Conservation (phyloP, 2,329 filamentous ascomycete genomes). For the Camillea tinctor region DNA sequence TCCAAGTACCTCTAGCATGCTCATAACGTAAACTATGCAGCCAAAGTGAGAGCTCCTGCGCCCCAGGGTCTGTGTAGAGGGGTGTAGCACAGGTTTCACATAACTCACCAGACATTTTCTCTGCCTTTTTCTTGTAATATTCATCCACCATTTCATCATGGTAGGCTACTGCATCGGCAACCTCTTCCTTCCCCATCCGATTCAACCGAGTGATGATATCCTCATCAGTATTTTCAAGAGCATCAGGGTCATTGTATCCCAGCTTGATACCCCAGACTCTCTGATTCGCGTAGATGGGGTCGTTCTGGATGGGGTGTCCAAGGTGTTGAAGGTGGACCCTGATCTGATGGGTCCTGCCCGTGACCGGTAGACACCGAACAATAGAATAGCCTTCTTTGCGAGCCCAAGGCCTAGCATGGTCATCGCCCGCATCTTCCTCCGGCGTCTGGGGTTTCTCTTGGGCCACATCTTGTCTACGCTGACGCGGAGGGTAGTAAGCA, state of each 20-base stretch:
- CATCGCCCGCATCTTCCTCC: slow-evolving; percentile 17
- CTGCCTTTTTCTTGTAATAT: slow-evolving; percentile 87
- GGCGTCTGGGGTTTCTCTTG: slow-evolving; percentile 12
- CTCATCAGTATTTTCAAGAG: slow-evolving; percentile 72
- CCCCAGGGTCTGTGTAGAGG: slow-evolving; percentile 87
- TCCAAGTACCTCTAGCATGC: slow-evolving; percentile 79
- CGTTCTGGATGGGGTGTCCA: slow-evolving; percentile 93
- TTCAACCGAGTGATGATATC: slow-evolving; percentile 84
- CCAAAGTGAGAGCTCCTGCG: slow-evolving; percentile 89
- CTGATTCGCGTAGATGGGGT: slow-evolving; percentile 95
- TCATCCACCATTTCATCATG: slow-evolving; percentile 90
- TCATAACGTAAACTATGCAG: slow-evolving; percentile 90
- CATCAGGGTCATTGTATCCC: slow-evolving; percentile 65
- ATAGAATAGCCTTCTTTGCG: slow-evolving; percentile 84
- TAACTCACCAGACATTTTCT: slow-evolving; percentile 84
- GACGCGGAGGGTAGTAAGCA: slow-evolving; percentile 76
- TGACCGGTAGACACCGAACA: slow-evolving; percentile 89
- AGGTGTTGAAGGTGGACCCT: slow-evolving; percentile 93
- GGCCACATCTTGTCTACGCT: slow-evolving; percentile 9
- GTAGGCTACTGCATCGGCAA: slow-evolving; percentile 87
- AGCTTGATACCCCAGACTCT: slow-evolving; percentile 84
- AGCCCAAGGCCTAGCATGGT: slow-evolving; percentile 40
- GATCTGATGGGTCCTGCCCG: slow-evolving; percentile 91
- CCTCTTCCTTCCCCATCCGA: slow-evolving; percentile 91
- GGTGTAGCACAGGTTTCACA: slow-evolving; percentile 83